Conservation (phyloP, 371 early-diverging fungal species). For the Aphelidium insulamus region DNA sequence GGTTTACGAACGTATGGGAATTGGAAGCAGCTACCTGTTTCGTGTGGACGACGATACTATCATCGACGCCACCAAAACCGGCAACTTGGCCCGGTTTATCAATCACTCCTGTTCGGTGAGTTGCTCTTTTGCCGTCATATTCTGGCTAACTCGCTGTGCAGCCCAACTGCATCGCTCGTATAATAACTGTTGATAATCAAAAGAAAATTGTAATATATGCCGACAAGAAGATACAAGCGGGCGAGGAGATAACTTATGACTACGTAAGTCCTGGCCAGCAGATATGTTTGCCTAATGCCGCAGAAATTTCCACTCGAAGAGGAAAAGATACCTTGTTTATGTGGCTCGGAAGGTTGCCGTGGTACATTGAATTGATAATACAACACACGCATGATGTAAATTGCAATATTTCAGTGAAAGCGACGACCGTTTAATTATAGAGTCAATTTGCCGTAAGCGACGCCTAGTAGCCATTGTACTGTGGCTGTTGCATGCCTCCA, state of each 20-base stretch:
- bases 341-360: slow-evolving; percentile 60
- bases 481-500: too few relatives aligned
- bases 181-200: slow-evolving; percentile 58
- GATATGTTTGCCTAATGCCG: neutral
- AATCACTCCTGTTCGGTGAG: slow-evolving; percentile 90
- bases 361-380: slow-evolving; percentile 38
- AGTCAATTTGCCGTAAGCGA: too few relatives aligned
- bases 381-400: too few relatives aligned
- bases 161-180: slow-evolving; percentile 92
- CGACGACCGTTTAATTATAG: too few relatives aligned
- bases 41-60: slow-evolving; percentile 85
- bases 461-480: too few relatives aligned
- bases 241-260: slow-evolving; percentile 96
- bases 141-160: slow-evolving; percentile 8
- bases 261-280: slow-evolving; percentile 25
- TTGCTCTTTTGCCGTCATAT: slow-evolving; percentile 1
- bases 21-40: slow-evolving; percentile 87
- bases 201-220: slow-evolving; percentile 88
- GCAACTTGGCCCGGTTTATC: slow-evolving; percentile 92
- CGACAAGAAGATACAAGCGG: slow-evolving; percentile 59
- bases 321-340: slow-evolving; percentile 79
- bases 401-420: too few relatives aligned
- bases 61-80: slow-evolving; percentile 93
- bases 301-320: slow-evolving; percentile 7
- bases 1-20: slow-evolving; percentile 67